phyloP scores from a whole-genome alignment of 768 basidiomycete species.

The Xerocomellus intermedius region DNA sequence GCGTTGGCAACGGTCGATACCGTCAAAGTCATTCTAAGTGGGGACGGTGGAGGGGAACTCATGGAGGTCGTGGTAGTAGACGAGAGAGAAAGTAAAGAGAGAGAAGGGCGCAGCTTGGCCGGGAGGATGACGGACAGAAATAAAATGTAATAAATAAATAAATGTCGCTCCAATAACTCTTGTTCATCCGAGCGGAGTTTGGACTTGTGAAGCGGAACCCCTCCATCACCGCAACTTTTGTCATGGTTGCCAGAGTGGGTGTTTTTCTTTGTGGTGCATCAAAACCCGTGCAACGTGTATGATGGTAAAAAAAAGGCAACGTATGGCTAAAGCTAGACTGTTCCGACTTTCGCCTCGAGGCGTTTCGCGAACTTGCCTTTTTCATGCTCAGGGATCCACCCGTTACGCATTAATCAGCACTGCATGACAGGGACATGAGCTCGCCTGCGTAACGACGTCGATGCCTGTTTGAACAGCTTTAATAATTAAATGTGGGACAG shows the following conservation, averaged over 20 bases:
- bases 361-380: background rate
- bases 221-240: background rate
- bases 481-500: background rate
- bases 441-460: background rate
- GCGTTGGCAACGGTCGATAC: slow-evolving; percentile 47
- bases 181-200: slow-evolving; percentile 23
- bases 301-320: background rate
- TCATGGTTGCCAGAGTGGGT: background rate
- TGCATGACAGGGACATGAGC: background rate
- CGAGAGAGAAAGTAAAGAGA: background rate
- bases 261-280: background rate
- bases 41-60: slow-evolving; percentile 22
- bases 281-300: slow-evolving; percentile 13
- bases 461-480: background rate
- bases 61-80: slow-evolving; percentile 4
- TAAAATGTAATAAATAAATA: slow-evolving; percentile 6
- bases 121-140: background rate
- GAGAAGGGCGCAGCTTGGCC: background rate
- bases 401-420: background rate
- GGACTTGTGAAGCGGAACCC: background rate
- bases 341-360: slow-evolving; percentile 4
- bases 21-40: slow-evolving; percentile 22
- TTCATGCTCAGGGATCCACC: background rate
- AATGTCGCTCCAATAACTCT: background rate
- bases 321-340: background rate